phyloP scores from a whole-genome alignment of 805 yeast species.

The Suhomyces prunicola region DNA sequence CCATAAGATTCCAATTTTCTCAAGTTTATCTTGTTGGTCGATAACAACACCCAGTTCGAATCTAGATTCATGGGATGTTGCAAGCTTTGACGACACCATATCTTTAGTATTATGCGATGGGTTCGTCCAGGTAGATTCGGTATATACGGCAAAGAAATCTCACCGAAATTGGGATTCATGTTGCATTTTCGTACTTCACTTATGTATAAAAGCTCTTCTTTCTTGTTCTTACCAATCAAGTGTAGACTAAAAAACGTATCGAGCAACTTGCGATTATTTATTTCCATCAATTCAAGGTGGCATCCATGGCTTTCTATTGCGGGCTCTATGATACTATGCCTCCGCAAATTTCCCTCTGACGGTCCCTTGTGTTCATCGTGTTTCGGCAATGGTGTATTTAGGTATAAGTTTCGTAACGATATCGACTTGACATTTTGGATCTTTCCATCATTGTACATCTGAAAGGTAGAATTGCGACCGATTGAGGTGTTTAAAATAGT shows the following conservation, averaged over 20 bases:
- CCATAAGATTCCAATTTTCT: conserved; percentile 12
- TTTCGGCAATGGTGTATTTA: conserved; percentile 1
- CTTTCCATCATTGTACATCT: conserved; percentile 10
- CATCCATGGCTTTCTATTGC: conserved; percentile 2
- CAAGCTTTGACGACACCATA: conserved; percentile 16
- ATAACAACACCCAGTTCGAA: conserved; percentile 19
- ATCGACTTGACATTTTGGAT: conserved; percentile 12
- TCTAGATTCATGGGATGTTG: neutral
- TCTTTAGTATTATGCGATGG: conserved; percentile 13
- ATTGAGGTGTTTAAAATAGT: neutral
- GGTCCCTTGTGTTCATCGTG: neutral
- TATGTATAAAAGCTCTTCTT: conserved; percentile 23
- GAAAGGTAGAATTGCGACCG: neutral
- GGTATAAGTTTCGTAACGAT: conserved; percentile 15
- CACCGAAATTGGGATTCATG: conserved; percentile 27
- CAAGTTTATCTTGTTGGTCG: conserved; percentile 16
- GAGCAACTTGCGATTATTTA: conserved; percentile 15
- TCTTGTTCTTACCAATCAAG: conserved; percentile 7
- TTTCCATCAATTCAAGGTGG: conserved; percentile 10
- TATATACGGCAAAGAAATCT: conserved; percentile 21
- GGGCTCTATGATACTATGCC: conserved; percentile 1
- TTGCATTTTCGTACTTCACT: conserved; percentile 26
- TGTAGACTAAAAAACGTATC: conserved; percentile 30
- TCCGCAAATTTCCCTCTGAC: neutral
- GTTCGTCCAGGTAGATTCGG: neutral